Evolutionary conservation across 352 stramenopile species (phyloP), one percentile per base, ranked within the genome.

Genomic region (Pythium rishiriense): DNA sequence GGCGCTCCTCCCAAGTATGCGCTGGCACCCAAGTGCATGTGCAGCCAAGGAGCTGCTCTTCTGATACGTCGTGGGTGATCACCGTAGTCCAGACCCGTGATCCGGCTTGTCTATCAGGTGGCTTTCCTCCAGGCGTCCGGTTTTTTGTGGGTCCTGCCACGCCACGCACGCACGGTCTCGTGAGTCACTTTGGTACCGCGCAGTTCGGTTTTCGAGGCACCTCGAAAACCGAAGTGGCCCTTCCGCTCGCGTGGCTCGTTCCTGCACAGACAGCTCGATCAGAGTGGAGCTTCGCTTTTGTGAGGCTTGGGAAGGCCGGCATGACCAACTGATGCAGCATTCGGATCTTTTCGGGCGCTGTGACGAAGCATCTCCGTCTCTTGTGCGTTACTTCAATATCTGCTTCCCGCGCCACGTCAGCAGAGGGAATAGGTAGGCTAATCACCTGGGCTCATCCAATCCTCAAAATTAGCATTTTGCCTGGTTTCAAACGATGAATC

Each of bases 111-210:
- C 35, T 42, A 42, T 42, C 35, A 15, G 19, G 7, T 19, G 35
- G 12, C 35, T 4, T 14, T 17, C n/a, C n/a, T n/a, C n/a, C n/a
- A n/a, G n/a, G 35, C 5, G 35, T 17, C 9, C 11, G 7, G 7
- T 4, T 7, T 2, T 26, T 48, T 26, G 3, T 48, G 24, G 42
- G 25, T 48, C 19, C 15, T 9, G 42, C 42, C 19, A 48, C 42
- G 42, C 42, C 42, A 48, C 42, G 42, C 42, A 48, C 42, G 42
- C 35, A 14, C 35, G 35, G 35, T 48, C 42, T 26, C 42, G 21
- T 48, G 42, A 26, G 42, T 48, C 42, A 48, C 42, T 48, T n/a
- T 48, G 24, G 42, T 48, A 15, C 42, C 42, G 42, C 35, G 35
- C 35, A 42, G 19, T 42, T 42, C 35, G 35, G 12, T 42, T 42